phyloP scores from a whole-genome alignment of 106 monocot species.

The Phalaenopsis equestris region DNA sequence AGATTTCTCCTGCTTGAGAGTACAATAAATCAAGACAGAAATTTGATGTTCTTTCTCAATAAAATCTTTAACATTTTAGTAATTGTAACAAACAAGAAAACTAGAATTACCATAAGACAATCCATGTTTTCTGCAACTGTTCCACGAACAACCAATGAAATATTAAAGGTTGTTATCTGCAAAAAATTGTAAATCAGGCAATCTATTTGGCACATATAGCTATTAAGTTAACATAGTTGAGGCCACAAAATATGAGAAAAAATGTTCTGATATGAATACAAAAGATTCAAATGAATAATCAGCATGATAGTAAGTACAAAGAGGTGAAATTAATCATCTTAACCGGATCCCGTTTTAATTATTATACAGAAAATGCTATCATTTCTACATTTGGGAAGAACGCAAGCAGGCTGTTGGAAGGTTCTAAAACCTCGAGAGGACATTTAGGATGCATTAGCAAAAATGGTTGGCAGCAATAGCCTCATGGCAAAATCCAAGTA shows the following conservation, averaged over 20 bases:
- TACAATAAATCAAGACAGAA: background rate
- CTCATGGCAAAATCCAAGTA: too few relatives aligned
- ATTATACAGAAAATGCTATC: background rate
- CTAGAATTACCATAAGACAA: constrained; percentile 14
- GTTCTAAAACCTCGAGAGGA: too few relatives aligned
- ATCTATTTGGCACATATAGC: background rate
- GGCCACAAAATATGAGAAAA: background rate
- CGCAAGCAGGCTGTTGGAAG: background rate
- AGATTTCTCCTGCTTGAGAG: constrained; percentile 3
- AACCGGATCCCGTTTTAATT: background rate
- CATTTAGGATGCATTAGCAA: too few relatives aligned
- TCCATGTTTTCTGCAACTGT: constrained; percentile 24
- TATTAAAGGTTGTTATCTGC: constrained; percentile 28
- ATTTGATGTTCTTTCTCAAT: background rate
- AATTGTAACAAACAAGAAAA: background rate
- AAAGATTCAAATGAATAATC: background rate
- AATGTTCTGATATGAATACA: background rate
- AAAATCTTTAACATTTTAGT: background rate
- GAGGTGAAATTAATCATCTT: background rate
- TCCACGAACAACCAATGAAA: constrained; percentile 31
- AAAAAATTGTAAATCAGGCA: constrained; percentile 1
- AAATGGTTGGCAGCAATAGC: too few relatives aligned
- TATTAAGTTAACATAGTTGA: background rate
- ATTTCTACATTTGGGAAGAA: background rate
- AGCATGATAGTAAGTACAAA: background rate